A percentile compares a stretch with the other conserved stretches of the same genome.
phyloP scores from a whole-genome alignment of 495 filamentous ascomycete species.

The Aspergillus olivimuriae region DNA sequence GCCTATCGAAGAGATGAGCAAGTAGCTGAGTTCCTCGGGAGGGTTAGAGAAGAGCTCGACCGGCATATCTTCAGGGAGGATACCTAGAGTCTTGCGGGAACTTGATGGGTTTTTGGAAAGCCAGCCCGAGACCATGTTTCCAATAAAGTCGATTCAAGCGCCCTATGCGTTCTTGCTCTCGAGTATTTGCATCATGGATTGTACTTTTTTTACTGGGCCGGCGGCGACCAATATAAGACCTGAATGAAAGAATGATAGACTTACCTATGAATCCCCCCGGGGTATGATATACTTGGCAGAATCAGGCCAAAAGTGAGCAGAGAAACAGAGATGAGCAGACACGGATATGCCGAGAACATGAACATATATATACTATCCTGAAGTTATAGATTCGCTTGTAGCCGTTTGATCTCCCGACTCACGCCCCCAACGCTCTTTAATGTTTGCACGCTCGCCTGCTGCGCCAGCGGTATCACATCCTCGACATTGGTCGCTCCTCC shows the following conservation, averaged over 20 bases:
- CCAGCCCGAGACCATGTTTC: too few species aligned
- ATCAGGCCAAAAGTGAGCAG: too few species aligned
- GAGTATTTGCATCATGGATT: too few species aligned
- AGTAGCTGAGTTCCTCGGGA: background rate
- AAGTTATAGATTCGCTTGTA: background rate
- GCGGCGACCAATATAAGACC: too few species aligned
- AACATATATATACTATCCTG: slow-evolving; percentile 1
- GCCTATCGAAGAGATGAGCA: background rate
- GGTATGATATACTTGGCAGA: too few species aligned
- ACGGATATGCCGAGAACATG: too few species aligned
- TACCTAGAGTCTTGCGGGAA: background rate
- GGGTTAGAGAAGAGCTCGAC: background rate
- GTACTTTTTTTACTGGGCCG: too few species aligned
- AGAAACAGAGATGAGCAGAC: too few species aligned
- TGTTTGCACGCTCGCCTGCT: slow-evolving; percentile 71
- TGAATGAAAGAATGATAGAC: too few species aligned
- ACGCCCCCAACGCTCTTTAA: slow-evolving; percentile 68
- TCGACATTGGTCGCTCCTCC: slow-evolving; percentile 26
- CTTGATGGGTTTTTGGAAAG: background rate
- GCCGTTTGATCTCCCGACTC: slow-evolving; percentile 32
- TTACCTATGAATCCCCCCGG: too few species aligned
- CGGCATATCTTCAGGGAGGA: background rate
- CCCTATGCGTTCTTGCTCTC: too few species aligned
- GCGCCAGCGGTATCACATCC: slow-evolving; percentile 45
- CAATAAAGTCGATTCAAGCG: too few species aligned